Evolutionary conservation across 768 basidiomycete species (phyloP).

Genomic region (Lepiota brunneoincarnata): DNA sequence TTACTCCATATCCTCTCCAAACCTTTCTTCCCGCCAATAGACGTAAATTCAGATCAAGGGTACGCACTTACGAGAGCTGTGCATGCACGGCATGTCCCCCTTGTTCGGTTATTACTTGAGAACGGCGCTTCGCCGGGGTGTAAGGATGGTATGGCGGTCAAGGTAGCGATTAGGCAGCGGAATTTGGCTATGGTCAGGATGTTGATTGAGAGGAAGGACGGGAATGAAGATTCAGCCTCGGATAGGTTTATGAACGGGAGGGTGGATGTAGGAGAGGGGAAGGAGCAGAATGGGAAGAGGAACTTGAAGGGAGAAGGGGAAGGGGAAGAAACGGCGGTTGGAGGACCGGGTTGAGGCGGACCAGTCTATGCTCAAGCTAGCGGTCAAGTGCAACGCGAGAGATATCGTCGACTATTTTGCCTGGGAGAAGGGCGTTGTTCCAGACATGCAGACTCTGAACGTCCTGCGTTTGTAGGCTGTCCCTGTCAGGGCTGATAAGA

Average conservation of each 20-base stretch:
- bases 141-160: slow-evolving; percentile 64
- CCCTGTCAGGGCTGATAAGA: not conserved
- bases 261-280: slow-evolving; percentile 58
- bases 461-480: slow-evolving; percentile 14
- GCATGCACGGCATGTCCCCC: slow-evolving; percentile 54
- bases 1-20: slow-evolving; percentile 45
- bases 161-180: slow-evolving; percentile 70
- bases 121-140: slow-evolving; percentile 67
- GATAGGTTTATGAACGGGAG: slow-evolving; percentile 24
- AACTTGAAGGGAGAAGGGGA: slow-evolving; percentile 17
- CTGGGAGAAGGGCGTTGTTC: slow-evolving; percentile 67
- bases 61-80: slow-evolving; percentile 84
- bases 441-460: slow-evolving; percentile 62
- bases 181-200: slow-evolving; percentile 68
- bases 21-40: slow-evolving; percentile 33
- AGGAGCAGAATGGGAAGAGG: slow-evolving; percentile 37
- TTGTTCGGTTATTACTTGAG: slow-evolving; percentile 68
- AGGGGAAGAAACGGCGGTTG: slow-evolving; percentile 48
- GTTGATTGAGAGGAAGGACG: slow-evolving; percentile 46
- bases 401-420: slow-evolving; percentile 73
- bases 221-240: not conserved
- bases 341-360: slow-evolving; percentile 58
- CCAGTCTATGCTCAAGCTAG: slow-evolving; percentile 59
- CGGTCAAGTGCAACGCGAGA: slow-evolving; percentile 60
- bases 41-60: slow-evolving; percentile 69